phyloP scores from a whole-genome alignment of 2,329 filamentous ascomycete species.

The Paramyrothecium roridum region DNA sequence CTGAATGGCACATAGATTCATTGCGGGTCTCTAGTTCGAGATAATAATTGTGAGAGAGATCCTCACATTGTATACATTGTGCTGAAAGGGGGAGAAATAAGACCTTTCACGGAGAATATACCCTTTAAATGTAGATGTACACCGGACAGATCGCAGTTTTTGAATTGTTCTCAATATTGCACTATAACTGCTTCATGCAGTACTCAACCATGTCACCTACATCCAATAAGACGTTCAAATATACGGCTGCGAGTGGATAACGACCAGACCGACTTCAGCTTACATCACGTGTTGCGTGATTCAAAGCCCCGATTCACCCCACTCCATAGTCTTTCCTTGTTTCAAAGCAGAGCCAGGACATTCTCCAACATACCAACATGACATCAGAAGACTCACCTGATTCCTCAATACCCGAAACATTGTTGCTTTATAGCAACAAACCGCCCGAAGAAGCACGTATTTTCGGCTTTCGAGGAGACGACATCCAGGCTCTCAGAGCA shows the following conservation, averaged over 20 bases:
- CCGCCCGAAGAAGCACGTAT: neutral
- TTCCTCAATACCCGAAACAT: neutral
- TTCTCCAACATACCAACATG: neutral
- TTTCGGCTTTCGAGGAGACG: neutral
- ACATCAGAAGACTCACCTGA: neutral
- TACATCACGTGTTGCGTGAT: neutral
- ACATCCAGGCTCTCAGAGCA: neutral
- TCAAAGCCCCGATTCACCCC: neutral
- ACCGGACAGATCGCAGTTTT: too few relatives aligned
- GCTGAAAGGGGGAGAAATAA: too few relatives aligned
- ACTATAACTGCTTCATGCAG: too few relatives aligned
- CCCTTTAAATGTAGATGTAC: too few relatives aligned
- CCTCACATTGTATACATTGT: too few relatives aligned
- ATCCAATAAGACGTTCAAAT: neutral
- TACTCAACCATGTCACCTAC: neutral
- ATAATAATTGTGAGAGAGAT: too few relatives aligned
- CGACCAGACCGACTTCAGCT: neutral
- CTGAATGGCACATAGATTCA: constrained; percentile 23
- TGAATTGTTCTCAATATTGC: too few relatives aligned
- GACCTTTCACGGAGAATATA: too few relatives aligned
- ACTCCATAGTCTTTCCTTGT: neutral
- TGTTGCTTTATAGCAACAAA: neutral
- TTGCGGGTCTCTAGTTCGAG: too few relatives aligned
- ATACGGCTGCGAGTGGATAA: neutral
- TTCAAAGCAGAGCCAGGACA: neutral